Evolutionary conservation across 148 eudicot species (phyloP).

Genomic region (Rhododendron griersonianum): DNA sequence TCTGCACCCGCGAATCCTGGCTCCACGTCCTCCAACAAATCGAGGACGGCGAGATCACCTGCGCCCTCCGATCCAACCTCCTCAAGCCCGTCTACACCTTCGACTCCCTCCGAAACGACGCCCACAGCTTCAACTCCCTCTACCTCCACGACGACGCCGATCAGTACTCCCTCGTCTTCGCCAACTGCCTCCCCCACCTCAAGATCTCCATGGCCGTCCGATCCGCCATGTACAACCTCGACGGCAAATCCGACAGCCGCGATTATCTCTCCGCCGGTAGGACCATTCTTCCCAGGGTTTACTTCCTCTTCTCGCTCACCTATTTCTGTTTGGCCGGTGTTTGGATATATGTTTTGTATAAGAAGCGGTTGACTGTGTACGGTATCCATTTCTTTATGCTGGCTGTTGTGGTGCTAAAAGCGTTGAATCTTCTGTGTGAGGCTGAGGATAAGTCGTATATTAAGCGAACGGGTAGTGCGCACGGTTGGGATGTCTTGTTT

Average conservation of each 20-base stretch:
- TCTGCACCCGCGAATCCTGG: constrained; percentile 58
- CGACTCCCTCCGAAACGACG: constrained; percentile 15
- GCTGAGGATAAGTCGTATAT: constrained; percentile 75
- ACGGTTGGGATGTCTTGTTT: constrained; percentile 81
- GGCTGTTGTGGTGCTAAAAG: constrained; percentile 52
- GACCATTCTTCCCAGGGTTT: constrained; percentile 49
- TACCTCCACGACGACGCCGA: constrained; percentile 39
- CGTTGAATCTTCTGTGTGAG: constrained; percentile 60
- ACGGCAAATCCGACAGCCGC: constrained; percentile 29
- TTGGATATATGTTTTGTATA: constrained; percentile 39
- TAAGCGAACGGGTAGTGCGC: constrained; percentile 61
- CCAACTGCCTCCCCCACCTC: constrained; percentile 46
- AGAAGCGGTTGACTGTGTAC: constrained; percentile 44
- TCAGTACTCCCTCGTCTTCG: constrained; percentile 64
- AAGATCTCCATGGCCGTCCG: constrained; percentile 47
- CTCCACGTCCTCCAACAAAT: constrained; percentile 54
- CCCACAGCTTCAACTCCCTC: constrained; percentile 13
- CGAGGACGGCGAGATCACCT: constrained; percentile 40
- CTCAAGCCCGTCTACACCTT: constrained; percentile 42
- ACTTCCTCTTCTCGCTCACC: constrained; percentile 37
- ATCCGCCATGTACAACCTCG: constrained; percentile 63
- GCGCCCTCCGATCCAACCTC: constrained; percentile 46
- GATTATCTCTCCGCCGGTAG: constrained; percentile 72
- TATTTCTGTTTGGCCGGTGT: constrained; percentile 29
- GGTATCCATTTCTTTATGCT: constrained; percentile 71